phyloP scores from a whole-genome alignment of 2,329 filamentous ascomycete genomes.

The Monilinia aucupariae region DNA sequence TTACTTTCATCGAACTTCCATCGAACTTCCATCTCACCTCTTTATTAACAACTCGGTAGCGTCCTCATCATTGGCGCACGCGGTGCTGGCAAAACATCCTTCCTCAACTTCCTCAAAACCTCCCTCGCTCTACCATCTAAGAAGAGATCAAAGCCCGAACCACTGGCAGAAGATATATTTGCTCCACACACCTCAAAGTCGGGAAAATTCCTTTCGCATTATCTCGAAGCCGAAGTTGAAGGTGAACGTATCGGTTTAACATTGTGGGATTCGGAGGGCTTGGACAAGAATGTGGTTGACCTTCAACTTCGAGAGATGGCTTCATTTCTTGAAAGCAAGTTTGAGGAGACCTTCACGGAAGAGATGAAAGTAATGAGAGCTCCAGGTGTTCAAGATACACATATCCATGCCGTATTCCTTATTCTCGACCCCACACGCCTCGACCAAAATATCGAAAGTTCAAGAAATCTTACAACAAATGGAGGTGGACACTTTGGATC shows the following conservation, averaged over 20 bases:
- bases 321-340: slow-evolving; percentile 92
- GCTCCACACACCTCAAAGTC: slow-evolving; percentile 34
- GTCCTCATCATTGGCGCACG: slow-evolving; percentile 85
- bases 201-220: slow-evolving; percentile 78
- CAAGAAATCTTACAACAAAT: slow-evolving; percentile 44
- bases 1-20: neutral
- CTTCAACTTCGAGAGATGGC: slow-evolving; percentile 89
- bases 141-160: slow-evolving; percentile 51
- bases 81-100: slow-evolving; percentile 89
- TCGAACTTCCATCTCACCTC: neutral
- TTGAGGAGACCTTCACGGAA: slow-evolving; percentile 94
- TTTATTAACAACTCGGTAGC: slow-evolving; percentile 45
- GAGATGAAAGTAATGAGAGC: slow-evolving; percentile 96
- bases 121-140: slow-evolving; percentile 77
- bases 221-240: slow-evolving; percentile 91
- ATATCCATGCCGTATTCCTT: slow-evolving; percentile 93
- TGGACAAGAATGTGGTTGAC: slow-evolving; percentile 93
- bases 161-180: slow-evolving; percentile 49
- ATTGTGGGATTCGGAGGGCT: slow-evolving; percentile 90
- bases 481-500: slow-evolving; percentile 49
- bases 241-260: slow-evolving; percentile 87
- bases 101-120: slow-evolving; percentile 89
- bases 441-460: slow-evolving; percentile 71
- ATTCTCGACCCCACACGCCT: slow-evolving; percentile 83
- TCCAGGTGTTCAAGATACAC: slow-evolving; percentile 88